Evolutionary conservation across 805 yeast species (phyloP).

Genomic region (Sugiyamaella floridensis): DNA sequence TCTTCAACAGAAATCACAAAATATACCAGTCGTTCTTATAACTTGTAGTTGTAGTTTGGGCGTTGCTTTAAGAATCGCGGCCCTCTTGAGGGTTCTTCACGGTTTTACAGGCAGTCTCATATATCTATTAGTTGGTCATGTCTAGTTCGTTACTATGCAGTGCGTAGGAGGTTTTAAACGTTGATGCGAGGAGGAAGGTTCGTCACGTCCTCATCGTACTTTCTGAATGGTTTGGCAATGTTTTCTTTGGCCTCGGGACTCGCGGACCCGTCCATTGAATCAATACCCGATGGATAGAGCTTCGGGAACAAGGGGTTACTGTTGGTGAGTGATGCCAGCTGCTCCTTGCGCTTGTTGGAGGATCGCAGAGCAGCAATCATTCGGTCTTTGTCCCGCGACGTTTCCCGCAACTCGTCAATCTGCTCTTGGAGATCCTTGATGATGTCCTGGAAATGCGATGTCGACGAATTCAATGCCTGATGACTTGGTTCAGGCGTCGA

Average conservation of each 20-base stretch:
- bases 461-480: constrained; percentile 5
- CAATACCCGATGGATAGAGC: background rate
- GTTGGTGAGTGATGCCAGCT: constrained; percentile 9
- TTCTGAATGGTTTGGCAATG: constrained; percentile 1
- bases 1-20: constrained; percentile 2
- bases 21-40: background rate
- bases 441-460: constrained; percentile 23
- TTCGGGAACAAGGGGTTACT: background rate
- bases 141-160: background rate
- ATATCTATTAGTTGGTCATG: background rate
- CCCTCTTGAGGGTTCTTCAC: too few relatives aligned
- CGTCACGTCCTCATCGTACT: constrained; percentile 1
- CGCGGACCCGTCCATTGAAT: background rate
- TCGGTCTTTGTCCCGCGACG: constrained; percentile 65
- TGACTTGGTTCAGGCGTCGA: constrained; percentile 6
- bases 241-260: constrained; percentile 5
- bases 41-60: background rate
- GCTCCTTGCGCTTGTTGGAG: constrained; percentile 51
- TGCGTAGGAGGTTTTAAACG: background rate
- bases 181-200: background rate
- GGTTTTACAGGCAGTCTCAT: background rate
- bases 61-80: too few relatives aligned
- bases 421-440: constrained; percentile 62
- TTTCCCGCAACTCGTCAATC: constrained; percentile 54
- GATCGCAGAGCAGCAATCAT: constrained; percentile 69